Evolutionary conservation across 306 rosid genomes (phyloP), one percentile per base, ranked within the genome.

Genomic region (Castanea sativa): DNA sequence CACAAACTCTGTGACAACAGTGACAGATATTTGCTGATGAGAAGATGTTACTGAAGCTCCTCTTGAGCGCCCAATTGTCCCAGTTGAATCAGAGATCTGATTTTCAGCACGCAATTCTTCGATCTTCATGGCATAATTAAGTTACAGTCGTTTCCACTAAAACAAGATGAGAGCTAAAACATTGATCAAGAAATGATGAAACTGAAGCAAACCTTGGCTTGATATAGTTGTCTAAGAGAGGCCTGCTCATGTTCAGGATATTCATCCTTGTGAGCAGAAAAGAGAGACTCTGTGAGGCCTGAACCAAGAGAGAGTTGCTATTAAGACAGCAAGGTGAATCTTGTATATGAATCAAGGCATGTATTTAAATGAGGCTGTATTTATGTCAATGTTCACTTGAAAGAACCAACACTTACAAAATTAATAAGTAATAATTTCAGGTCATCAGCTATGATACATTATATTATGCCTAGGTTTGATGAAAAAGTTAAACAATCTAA

Each of bases 171-270:
- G 35, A 30, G 49, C 71, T 76, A 72, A 71, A 82, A 64, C 80
- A 55, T 35, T 20, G 19, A 57, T 21, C 21, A 15, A 49, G 45
- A 52, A 70, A 78, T 19, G 21, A 55, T 67, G 80, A 80, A 79
- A 60, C 61, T 73, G 75, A 63, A 53, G 21, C 88, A 87, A 87
- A 96, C 99, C 98, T 96, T 96, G 69, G 91, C 86, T 81, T 87
- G 90, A 83, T 93, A 96, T 76, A 96, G 88, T 75, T 93, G 98
- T 83, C 79, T 86, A 74, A 93, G 99, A 74, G 99, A 91, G 74
- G 97, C 99, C 87, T 84, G 98, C 86, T 96, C 99, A 73, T 85
- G 92, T 84, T 96, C 99, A 78, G 92, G 93, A 87, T 96, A 96
- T 83, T 94, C 99, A 86, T 96, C 99, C 89, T 91, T 96, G 92